phyloP scores from a whole-genome alignment of 148 eudicot species.

The Fagopyrum homotropicum region DNA sequence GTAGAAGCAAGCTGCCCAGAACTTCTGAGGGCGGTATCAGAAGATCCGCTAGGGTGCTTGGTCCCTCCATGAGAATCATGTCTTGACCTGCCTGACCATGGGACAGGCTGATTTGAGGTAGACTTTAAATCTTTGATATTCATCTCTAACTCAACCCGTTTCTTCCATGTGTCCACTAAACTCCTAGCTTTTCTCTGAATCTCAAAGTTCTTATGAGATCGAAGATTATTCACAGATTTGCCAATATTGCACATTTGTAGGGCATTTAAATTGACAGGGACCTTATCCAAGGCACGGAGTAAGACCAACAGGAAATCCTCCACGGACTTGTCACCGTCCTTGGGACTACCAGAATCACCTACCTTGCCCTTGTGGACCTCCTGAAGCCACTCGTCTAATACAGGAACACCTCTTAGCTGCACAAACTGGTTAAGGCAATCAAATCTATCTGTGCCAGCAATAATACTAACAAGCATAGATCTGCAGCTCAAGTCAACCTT shows the following conservation, averaged over 20 bases:
- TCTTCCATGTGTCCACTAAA: constrained; percentile 95
- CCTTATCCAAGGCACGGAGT: constrained; percentile 83
- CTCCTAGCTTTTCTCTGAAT: constrained; percentile 90
- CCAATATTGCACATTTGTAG: constrained; percentile 84
- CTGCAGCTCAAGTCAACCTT: constrained; percentile 52
- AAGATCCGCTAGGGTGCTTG: constrained; percentile 43
- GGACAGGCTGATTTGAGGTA: constrained; percentile 42
- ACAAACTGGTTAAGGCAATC: constrained; percentile 81
- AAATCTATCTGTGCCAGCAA: constrained; percentile 72
- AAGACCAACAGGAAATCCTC: constrained; percentile 82
- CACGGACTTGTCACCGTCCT: constrained; percentile 59
- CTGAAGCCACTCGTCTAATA: constrained; percentile 89
- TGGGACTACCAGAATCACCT: constrained; percentile 49
- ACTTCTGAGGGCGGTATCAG: constrained; percentile 48
- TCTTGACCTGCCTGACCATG: constrained; percentile 56
- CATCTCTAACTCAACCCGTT: constrained; percentile 95
- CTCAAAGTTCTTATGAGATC: constrained; percentile 69
- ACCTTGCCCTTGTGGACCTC: constrained; percentile 76
- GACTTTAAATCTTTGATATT: constrained; percentile 55
- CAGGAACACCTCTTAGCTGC: constrained; percentile 71
- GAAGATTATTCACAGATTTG: constrained; percentile 82
- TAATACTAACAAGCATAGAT: constrained; percentile 58
- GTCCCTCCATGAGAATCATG: constrained; percentile 49
- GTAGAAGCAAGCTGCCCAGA: constrained; percentile 41
- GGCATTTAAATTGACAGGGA: constrained; percentile 87